Evolutionary conservation across 345 rosid species (phyloP).

Genomic region (Hibiscus tridactylites): DNA sequence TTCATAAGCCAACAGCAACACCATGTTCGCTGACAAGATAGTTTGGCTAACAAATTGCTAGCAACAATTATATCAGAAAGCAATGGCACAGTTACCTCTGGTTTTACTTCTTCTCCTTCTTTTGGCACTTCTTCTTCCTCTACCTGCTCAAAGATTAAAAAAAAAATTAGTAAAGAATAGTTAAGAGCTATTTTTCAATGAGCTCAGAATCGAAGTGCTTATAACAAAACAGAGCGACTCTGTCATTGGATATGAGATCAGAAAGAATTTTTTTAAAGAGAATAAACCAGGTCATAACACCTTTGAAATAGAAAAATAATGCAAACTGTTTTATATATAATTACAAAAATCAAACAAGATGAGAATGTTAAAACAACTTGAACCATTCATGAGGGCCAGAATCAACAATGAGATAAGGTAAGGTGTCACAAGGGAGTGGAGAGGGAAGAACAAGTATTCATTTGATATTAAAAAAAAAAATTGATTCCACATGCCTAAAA

Average conservation of each 20-base stretch:
- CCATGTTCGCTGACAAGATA: background rate
- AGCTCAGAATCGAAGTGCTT: background rate
- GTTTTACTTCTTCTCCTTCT: background rate
- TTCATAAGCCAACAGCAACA: background rate
- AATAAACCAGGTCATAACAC: no score
- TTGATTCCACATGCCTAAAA: background rate
- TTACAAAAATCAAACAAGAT: no score
- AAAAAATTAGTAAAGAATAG: background rate
- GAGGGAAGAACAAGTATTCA: background rate
- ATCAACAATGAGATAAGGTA: background rate
- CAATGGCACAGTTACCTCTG: background rate
- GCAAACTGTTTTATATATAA: no score
- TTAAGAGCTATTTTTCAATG: background rate
- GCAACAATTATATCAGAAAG: background rate
- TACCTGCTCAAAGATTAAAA: background rate
- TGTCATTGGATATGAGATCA: background rate
- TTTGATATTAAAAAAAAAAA: background rate
- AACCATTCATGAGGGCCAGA: background rate
- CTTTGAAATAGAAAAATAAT: no score
- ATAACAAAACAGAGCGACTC: background rate
- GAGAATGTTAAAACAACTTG: no score
- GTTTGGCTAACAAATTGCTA: background rate
- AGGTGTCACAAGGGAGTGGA: background rate
- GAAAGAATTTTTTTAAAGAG: background rate
- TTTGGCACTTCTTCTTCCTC: background rate